phyloP scores from a whole-genome alignment of 257 asterid genomes.

The Capsicum rhomboideum region DNA sequence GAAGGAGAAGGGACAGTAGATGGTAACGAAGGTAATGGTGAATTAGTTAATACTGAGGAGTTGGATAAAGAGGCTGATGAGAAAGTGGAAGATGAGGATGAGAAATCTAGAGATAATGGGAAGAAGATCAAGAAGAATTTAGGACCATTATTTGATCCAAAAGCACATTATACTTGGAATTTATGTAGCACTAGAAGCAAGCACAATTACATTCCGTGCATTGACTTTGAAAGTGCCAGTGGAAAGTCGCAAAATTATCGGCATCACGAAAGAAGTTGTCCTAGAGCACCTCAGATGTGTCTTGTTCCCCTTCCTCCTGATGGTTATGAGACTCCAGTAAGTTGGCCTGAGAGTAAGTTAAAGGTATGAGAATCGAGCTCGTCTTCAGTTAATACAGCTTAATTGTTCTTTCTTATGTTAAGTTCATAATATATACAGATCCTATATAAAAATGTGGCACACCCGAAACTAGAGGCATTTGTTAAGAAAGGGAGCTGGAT shows the following conservation, averaged over 20 bases:
- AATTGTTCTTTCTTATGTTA: conserved; percentile 4
- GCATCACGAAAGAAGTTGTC: conserved; percentile 94
- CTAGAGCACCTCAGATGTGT: conserved; percentile 57
- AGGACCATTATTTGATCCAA: conserved; percentile 74
- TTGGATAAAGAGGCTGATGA: conserved; percentile 40
- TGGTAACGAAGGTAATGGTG: conserved; percentile 26
- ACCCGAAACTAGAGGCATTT: conserved; percentile 74
- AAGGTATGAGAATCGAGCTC: conserved; percentile 38
- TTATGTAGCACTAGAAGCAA: conserved; percentile 76
- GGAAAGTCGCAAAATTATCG: conserved; percentile 52
- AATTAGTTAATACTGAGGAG: conserved; percentile 29
- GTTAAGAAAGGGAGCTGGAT: conserved; percentile 68
- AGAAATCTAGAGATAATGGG: conserved; percentile 11
- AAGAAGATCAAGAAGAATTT: conserved; percentile 35
- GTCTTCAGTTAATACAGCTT: background rate
- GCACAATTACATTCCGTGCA: conserved; percentile 90
- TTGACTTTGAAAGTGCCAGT: conserved; percentile 55
- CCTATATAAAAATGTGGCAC: conserved; percentile 75
- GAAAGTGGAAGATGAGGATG: conserved; percentile 33
- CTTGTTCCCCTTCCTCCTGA: conserved; percentile 83
- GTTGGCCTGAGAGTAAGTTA: conserved; percentile 82
- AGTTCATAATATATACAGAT: conserved; percentile 39
- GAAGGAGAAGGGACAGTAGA: conserved; percentile 11
- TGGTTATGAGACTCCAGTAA: conserved; percentile 58
- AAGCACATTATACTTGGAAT: conserved; percentile 62